Evolutionary conservation across 352 stramenopile genomes (phyloP).

Genomic region (Globisporangium megalacanthum): DNA sequence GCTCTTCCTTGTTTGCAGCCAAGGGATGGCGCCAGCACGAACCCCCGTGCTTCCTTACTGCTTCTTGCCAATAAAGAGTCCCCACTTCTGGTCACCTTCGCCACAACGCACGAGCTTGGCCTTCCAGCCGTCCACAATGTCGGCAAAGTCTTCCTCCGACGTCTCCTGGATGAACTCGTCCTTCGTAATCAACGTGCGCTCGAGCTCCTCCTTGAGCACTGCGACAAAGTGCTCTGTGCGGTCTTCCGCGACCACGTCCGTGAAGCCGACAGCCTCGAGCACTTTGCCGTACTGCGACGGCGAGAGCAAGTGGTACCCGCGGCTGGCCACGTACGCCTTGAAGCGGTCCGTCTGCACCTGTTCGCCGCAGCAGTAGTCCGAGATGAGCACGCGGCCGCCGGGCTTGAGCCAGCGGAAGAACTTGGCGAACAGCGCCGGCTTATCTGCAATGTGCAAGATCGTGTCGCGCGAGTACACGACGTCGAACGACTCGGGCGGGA

Average conservation of each 20-base stretch:
- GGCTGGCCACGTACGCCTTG: slow-evolving; percentile 48
- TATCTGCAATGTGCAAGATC: slow-evolving; percentile 40
- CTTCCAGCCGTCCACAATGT: slow-evolving; percentile 67
- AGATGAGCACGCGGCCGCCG: slow-evolving; percentile 36
- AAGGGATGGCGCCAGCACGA: neutral
- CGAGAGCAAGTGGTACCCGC: slow-evolving; percentile 64
- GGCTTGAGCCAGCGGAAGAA: slow-evolving; percentile 42
- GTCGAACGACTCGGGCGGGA: slow-evolving; percentile 55
- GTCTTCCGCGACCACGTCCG: slow-evolving; percentile 48
- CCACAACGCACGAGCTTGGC: slow-evolving; percentile 59
- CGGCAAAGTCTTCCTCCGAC: slow-evolving; percentile 56
- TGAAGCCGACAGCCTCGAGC: slow-evolving; percentile 46
- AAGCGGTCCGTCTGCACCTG: slow-evolving; percentile 42
- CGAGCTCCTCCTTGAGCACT: slow-evolving; percentile 59
- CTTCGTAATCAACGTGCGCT: slow-evolving; percentile 47
- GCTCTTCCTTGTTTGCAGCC: neutral
- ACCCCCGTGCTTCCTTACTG: slow-evolving; percentile 14
- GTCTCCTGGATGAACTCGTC: slow-evolving; percentile 65
- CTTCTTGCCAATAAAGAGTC: slow-evolving; percentile 66
- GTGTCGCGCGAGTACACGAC: slow-evolving; percentile 46
- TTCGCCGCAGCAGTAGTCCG: slow-evolving; percentile 63
- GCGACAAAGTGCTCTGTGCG: slow-evolving; percentile 62
- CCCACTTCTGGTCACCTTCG: slow-evolving; percentile 73
- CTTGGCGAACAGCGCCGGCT: slow-evolving; percentile 30
- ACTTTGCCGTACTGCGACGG: slow-evolving; percentile 52